phyloP scores from a whole-genome alignment of 495 filamentous ascomycete genomes.

The Aspergillus wentii region DNA sequence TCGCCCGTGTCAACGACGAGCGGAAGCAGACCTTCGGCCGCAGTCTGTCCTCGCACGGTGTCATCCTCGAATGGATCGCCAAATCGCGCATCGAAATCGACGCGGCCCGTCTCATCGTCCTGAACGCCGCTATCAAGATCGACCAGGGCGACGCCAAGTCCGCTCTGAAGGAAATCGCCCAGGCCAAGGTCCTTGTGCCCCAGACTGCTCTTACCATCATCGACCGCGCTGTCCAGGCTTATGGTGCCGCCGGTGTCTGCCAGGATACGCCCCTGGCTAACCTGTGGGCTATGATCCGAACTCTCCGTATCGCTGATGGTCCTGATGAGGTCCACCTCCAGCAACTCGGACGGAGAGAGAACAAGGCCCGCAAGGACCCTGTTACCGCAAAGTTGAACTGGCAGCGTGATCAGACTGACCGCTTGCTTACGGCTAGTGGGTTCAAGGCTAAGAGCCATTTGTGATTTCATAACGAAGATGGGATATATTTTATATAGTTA shows the following conservation, averaged over 20 bases:
- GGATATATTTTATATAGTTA: no score
- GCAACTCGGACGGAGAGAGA: conserved; percentile 84
- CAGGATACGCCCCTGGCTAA: conserved; percentile 87
- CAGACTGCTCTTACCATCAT: conserved; percentile 73
- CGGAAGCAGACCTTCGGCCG: conserved; percentile 82
- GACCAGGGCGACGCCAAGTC: conserved; percentile 75
- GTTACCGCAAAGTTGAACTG: conserved; percentile 57
- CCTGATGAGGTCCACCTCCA: conserved; percentile 93
- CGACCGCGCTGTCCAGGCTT: conserved; percentile 82
- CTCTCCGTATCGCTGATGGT: conserved; percentile 80
- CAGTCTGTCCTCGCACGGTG: conserved; percentile 73
- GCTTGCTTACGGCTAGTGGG: conserved; percentile 58
- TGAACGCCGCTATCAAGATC: conserved; percentile 89
- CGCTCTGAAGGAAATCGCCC: conserved; percentile 77
- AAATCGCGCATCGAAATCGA: conserved; percentile 88
- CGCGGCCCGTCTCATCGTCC: conserved; percentile 75
- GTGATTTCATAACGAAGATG: no score
- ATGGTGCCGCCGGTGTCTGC: conserved; percentile 79
- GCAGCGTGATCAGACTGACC: conserved; percentile 61
- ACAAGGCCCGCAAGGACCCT: conserved; percentile 57
- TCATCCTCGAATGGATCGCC: conserved; percentile 91
- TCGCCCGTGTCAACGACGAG: conserved; percentile 84
- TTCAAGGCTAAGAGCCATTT: conserved; percentile 43
- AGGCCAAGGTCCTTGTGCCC: conserved; percentile 83
- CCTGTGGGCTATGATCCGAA: conserved; percentile 81